A percentile compares a stretch with the other conserved stretches of the same genome.
These are phyloP conservation scores for Pleurotus giganteus DNA, from an alignment of 768 basidiomycete genomes.

Conservation along the genomic window DNA sequence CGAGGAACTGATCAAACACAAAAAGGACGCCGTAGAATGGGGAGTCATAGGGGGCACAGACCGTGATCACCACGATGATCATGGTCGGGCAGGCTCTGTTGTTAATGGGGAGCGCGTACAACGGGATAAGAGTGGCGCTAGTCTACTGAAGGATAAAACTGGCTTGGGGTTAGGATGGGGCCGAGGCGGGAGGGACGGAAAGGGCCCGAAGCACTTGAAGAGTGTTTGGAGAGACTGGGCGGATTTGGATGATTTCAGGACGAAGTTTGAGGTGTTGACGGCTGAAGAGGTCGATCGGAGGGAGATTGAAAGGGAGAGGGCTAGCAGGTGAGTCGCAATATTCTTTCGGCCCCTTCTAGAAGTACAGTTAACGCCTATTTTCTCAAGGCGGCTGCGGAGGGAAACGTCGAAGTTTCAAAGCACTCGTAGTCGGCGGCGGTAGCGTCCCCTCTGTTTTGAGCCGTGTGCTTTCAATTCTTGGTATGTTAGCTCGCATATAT, in stretches of 20 bases:
- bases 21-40: conserved; percentile 93
- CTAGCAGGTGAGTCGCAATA: conserved; percentile 52
- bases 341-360: background rate
- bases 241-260: conserved; percentile 88
- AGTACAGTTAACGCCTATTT: conserved; percentile 9
- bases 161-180: conserved; percentile 78
- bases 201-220: conserved; percentile 77
- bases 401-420: conserved; percentile 69
- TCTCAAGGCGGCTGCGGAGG: conserved; percentile 52
- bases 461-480: background rate
- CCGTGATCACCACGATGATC: conserved; percentile 23
- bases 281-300: conserved; percentile 90
- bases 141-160: conserved; percentile 76
- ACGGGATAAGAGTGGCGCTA: conserved; percentile 48
- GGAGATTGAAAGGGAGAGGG: conserved; percentile 85
- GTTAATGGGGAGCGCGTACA: conserved; percentile 27
- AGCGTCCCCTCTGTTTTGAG: conserved; percentile 14
- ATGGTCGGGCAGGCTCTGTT: conserved; percentile 26
- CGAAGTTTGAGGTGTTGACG: conserved; percentile 81
- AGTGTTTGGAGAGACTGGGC: conserved; percentile 96
- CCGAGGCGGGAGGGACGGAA: conserved; percentile 71
- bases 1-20: conserved; percentile 94
- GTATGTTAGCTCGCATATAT: no score
- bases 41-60: conserved; percentile 68
- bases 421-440: conserved; percentile 37